These are phyloP conservation scores for Blastobotrys proliferans DNA, from an alignment of 1,139 yeast species.

Conservation along the genomic window DNA sequence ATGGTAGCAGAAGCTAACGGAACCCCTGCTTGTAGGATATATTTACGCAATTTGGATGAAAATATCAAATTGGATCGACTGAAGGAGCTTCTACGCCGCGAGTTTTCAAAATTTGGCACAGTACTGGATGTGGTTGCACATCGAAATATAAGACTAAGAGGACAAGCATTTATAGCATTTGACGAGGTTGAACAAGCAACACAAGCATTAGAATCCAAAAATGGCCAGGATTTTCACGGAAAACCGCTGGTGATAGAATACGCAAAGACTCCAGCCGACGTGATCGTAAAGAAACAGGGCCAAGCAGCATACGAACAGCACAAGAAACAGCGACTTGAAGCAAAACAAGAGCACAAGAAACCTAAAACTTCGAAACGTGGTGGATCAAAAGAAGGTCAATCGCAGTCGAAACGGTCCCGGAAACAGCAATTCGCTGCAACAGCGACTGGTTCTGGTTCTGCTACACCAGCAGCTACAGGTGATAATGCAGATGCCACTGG, in stretches of 20 bases:
- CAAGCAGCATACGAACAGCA: slow-evolving; percentile 32
- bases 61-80: slow-evolving; percentile 53
- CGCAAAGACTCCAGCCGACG: slow-evolving; percentile 50
- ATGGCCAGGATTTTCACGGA: slow-evolving; percentile 42
- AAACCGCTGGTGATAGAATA: slow-evolving; percentile 47
- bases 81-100: slow-evolving; percentile 40
- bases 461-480: slow-evolving; percentile 17
- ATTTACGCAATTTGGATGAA: slow-evolving; percentile 70
- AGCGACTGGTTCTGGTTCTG: no score
- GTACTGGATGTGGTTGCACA: slow-evolving; percentile 57
- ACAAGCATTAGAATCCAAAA: slow-evolving; percentile 42
- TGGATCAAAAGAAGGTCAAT: slow-evolving; percentile 18
- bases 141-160: slow-evolving; percentile 60
- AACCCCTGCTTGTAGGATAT: no score
- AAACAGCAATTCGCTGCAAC: not conserved
- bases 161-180: slow-evolving; percentile 84
- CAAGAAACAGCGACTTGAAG: slow-evolving; percentile 31
- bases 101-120: slow-evolving; percentile 48
- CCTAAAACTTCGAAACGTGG: slow-evolving; percentile 16
- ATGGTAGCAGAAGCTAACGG: no score
- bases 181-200: slow-evolving; percentile 43
- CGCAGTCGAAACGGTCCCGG: slow-evolving; percentile 5
- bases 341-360: slow-evolving; percentile 27
- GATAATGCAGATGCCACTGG: slow-evolving; percentile 22
- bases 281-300: slow-evolving; percentile 30